Evolutionary conservation across 768 basidiomycete genomes (phyloP), one percentile per base, ranked within the genome.

Genomic region (Daedaleopsis sinensis): DNA sequence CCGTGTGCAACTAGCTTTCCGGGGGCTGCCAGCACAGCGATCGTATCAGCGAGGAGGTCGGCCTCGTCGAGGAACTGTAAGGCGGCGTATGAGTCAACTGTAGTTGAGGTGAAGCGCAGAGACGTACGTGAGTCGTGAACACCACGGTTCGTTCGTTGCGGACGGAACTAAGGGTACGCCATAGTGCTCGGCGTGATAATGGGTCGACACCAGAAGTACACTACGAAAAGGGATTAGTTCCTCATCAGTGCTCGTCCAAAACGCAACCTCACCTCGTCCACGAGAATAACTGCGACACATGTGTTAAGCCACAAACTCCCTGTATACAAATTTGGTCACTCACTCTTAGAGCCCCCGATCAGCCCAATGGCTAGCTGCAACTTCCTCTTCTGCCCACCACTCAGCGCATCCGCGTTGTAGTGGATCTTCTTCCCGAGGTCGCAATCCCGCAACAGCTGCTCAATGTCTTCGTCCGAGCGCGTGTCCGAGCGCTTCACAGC

Each of bases 131-230:
- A 0, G 91, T 94, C 0, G 91, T 93, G 70, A 92, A 87, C 2
- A 93, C 77, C 39, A 93, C 84, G 0, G 87, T 85, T 51, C 88
- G 78, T 46, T 87, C 84, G 37, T 86, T 77, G 15, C 87, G 82
- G 58, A 89, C 84, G 3, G 85, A 80, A 4, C 83, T 90, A 57
- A 94, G 73, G 0, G 86, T 88, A 57, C 86, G 82, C 91, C 91
- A 94, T 8, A 94, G 74, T 1, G 91, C 85, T 36, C 91, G 80
- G 52, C 91, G 78, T 58, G 91, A 91, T 38, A 94, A 73, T 2
- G 91, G 91, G 70, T 94, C 91, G 12, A 94, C 88, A 2, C 91
- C 91, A 23, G 89, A 91, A 1, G 90, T 92, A 68, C 87, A 88
- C 70, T 79, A 19, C 1, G 21, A 11, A 11, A 32, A n/a, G 42